Percentiles rank a stretch among this genome's conserved stretches.
These are phyloP conservation scores for Entelexis sorbosivorans DNA, from an alignment of 1,139 yeast species.

Conservation along the genomic window DNA sequence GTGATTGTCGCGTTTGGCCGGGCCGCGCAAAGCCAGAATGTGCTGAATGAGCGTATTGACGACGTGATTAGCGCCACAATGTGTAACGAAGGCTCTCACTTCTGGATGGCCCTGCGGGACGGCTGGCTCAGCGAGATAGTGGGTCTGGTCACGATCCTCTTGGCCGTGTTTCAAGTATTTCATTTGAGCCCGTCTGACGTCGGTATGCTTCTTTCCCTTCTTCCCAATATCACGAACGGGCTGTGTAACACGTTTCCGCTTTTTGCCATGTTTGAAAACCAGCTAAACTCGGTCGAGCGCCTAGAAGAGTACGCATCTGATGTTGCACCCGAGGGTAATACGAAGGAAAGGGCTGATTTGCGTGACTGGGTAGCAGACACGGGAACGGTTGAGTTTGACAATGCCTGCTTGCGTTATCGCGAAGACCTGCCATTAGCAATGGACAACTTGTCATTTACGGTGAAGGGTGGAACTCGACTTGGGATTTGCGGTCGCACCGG, in stretches of 20 bases:
- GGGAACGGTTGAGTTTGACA: constrained; percentile 47
- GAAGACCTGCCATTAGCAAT: constrained; percentile 65
- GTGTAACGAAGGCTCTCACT: constrained; percentile 53
- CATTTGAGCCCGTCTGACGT: constrained; percentile 52
- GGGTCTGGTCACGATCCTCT: constrained; percentile 41
- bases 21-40: constrained; percentile 38
- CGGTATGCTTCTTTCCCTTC: constrained; percentile 53
- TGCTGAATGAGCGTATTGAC: constrained; percentile 43
- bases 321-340: constrained; percentile 47
- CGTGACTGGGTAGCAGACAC: constrained; percentile 47
- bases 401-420: constrained; percentile 58
- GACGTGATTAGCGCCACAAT: constrained; percentile 61
- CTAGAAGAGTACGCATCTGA: constrained; percentile 59
- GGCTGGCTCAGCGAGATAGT: constrained; percentile 43
- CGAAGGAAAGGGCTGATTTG: constrained; percentile 41
- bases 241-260: constrained; percentile 33
- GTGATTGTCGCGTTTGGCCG: constrained; percentile 57
- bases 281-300: constrained; percentile 79
- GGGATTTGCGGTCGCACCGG: constrained; percentile 76
- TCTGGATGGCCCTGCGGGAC: constrained; percentile 64
- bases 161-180: constrained; percentile 56
- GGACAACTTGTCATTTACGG: constrained; percentile 39
- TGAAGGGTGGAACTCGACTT: constrained; percentile 47
- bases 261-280: constrained; percentile 51
- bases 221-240: constrained; percentile 25